Evolutionary conservation across 495 filamentous ascomycete species (phyloP), one percentile per base, ranked within the genome.

Genomic region (Neurospora terricola): DNA sequence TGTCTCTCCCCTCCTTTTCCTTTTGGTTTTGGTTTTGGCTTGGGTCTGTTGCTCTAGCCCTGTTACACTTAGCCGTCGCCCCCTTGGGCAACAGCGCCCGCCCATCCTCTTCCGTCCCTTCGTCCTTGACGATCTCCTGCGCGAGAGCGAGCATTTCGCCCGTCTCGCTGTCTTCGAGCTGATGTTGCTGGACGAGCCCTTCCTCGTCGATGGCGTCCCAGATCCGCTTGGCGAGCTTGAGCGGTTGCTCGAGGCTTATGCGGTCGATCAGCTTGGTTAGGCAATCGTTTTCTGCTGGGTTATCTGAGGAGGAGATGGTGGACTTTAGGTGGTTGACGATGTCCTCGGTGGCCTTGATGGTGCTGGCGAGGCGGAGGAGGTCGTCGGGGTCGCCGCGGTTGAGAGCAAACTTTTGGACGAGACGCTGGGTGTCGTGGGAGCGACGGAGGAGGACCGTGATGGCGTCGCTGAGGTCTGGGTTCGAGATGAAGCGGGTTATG

Each of bases 301-400:
- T 42, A 18, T 42, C 18, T 27, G 23, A 12, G 42, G 27, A 16
- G 54, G 30, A 43, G 1, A 59, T 59, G 27, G 72, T 48, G 48
- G 85, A 75, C 74, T 72, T 40, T 23, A 86, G 76, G 66, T 81
- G 77, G 34, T 69, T 78, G 38, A 86, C 86, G 54, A 98, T 90
- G 7, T 91, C 86, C 38, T 89, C 86, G 3, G 94, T 94, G 6
- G 92, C 91, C 71, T 90, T 84, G 72, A 98, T 92, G 0, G 96
- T 96, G 71, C 87, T 89, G 5, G 92, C 92, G 14, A 99, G 85
- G 27, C 88, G 90, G 21, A 98, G 84, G 34, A 99, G 84, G 78
- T 98, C 96, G 80, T 98, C 95, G n/a, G 95, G 85, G 75, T 97
- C 93, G n/a, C 95, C 96, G 69, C 92, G 88, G 18, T 94, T 94